These are phyloP conservation scores for Nephromyces sp. DNA, from an alignment of 169 alveolate genomes.

Conservation along the genomic window DNA sequence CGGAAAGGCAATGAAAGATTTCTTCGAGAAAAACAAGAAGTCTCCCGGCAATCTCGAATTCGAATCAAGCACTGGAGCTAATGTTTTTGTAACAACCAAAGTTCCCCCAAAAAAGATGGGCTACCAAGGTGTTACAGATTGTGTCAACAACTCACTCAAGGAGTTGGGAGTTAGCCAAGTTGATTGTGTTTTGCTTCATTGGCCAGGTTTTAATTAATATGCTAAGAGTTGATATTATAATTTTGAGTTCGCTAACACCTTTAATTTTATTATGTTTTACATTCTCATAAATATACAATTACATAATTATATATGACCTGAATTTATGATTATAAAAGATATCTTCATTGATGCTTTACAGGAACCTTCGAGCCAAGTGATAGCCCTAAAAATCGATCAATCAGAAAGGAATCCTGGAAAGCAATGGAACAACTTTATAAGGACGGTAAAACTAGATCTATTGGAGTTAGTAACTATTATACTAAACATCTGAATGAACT, in stretches of 20 bases:
- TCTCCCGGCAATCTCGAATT: background rate
- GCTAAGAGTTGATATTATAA: no score
- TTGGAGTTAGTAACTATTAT: background rate
- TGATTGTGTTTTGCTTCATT: background rate
- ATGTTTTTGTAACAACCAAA: background rate
- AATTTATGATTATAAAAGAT: background rate
- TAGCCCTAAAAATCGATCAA: background rate
- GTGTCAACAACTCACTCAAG: background rate
- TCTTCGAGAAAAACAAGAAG: background rate
- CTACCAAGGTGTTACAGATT: background rate
- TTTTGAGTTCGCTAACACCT: no score
- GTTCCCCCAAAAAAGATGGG: background rate
- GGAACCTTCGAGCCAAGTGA: background rate
- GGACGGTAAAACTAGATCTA: background rate
- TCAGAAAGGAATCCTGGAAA: background rate
- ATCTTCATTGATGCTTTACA: background rate
- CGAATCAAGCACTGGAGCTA: background rate
- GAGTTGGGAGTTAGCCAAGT: background rate
- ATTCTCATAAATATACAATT: no score
- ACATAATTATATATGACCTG: no score
- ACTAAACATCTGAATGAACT: background rate
- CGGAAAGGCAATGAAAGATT: background rate
- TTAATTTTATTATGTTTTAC: no score
- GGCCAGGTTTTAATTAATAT: background rate
- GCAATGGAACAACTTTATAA: background rate